Evolutionary conservation across 1,284 basidiomycete genomes (phyloP), one percentile per base, ranked within the genome.

Genomic region (Boletellus sp.): DNA sequence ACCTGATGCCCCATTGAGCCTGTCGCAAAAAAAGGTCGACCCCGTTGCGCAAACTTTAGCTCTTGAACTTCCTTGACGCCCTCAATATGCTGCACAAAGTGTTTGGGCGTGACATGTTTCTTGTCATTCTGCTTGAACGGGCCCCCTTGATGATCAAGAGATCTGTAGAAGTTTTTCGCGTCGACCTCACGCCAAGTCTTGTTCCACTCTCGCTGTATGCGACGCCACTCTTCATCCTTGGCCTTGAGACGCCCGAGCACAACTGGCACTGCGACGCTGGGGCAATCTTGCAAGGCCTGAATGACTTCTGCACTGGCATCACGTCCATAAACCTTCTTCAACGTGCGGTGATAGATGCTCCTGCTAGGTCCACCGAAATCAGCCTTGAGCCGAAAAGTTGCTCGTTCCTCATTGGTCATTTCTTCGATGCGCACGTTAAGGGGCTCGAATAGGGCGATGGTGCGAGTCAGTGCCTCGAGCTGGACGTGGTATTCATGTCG

Each of bases 401-500:
- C 76, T 38, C 93, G 83, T 67, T 98, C 95, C 56, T 97, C 94
- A 41, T 84, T 77, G 40, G 87, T 80, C 94, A 99, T 97, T 56
- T 86, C 84, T 59, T 91, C 86, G 63, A 99, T 90, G 46, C 95
- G 87, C 36, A 80, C 81, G 58, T 86, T 83, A 55, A 99, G 81
- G 3, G 95, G 95, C 67, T 98, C 94, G 51, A 99, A 82, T 42
- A 97, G 74, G 1, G 92, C 86, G 64, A 98, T 97, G 11, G 95
- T 98, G 43, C 95, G 86, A 18, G 86, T 74, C 63, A 98, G 86
- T 38, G 90, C 93, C 67, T 98, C 94, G 48, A 99, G 86, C 65
- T 97, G 91, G 61, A 97, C 96, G 65, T 97, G 94, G 71, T 95
- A 99, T 72, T 99, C 97, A 74, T 98, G 93, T 24, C 97, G 85